Conservation (phyloP, 495 filamentous ascomycete species). For the Hyaloscypha hepaticicola region DNA sequence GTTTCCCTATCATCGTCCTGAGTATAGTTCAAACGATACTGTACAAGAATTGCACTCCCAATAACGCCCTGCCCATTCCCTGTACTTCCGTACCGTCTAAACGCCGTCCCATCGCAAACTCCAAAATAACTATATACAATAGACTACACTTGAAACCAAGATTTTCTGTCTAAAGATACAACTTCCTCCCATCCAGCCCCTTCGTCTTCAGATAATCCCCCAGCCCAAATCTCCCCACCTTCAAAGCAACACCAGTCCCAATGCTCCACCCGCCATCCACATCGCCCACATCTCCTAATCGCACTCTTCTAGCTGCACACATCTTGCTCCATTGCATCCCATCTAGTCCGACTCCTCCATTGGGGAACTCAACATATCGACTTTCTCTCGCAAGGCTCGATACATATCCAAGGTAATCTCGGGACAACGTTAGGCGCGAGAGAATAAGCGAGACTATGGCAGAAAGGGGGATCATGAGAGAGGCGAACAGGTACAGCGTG, state of each 20-base stretch:
- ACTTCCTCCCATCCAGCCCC: constrained; percentile 18
- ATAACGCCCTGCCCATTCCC: neutral
- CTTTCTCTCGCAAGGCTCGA: constrained; percentile 12
- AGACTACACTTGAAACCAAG: neutral
- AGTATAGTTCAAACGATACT: neutral
- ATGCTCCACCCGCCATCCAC: constrained; percentile 19
- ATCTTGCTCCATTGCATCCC: constrained; percentile 12
- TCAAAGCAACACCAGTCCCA: constrained; percentile 22
- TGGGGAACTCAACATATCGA: constrained; percentile 11
- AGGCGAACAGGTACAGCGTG: constrained; percentile 12
- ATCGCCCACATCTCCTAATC: constrained; percentile 25
- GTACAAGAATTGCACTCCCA: neutral
- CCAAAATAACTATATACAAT: neutral
- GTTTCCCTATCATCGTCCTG: neutral
- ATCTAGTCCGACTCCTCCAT: constrained; percentile 15
- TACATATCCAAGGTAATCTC: constrained; percentile 22
- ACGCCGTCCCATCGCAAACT: neutral
- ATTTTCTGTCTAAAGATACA: constrained; percentile 27
- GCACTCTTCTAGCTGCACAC: constrained; percentile 14
- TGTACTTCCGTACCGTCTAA: neutral
- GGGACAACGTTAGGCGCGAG: neutral
- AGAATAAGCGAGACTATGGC: constrained; percentile 14
- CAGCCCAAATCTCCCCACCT: constrained; percentile 17
- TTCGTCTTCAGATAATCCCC: constrained; percentile 11
- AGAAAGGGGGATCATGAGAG: constrained; percentile 8